Base-by-base conservation (phyloP, 176 grass and related monocot genomes). In the Triticum turgidum region DNA sequence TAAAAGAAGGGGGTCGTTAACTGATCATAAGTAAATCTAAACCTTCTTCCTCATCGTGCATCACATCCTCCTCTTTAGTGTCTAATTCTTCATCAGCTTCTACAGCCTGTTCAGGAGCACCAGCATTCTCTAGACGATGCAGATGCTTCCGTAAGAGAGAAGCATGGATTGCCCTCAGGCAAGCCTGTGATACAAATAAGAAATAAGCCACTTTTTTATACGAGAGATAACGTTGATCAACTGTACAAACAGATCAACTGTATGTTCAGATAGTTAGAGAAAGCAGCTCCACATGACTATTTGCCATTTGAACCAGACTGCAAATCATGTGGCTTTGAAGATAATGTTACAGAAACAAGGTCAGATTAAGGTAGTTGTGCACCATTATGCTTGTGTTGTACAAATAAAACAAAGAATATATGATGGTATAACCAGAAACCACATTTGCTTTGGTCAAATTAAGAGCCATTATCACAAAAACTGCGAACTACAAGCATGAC, bases 141-240 rank as follows among this genome's bases (percentile, higher is more conserved):
- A 98, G 83, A 92, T 98, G 90, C 82, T 98, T 98, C 73, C 90
- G 79, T 69, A 98, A 83, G 45, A 95, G 89, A 89, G 93, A 95
- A 82, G 96, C 86, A 88, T 98, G 96, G 58, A 96, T 96, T 89
- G 96, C 93, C 78, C 85, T 94, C 25, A 98, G 80, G 42, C 88
- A 90, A 82, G 96, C 96, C 96, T 98, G 75, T 22, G 66, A 22
- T 34, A 65, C 4, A 80, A 82, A 82, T 32, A 85, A 67, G 72
- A 76, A 66, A 81, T 38, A 77, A 78, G 29, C 63, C 29, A 30
- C 35, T 80, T 9, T 61, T 68, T 37, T 59, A 3, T 49, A 49
- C 58, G 17, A 78, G 68, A 78, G 58, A 78, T 21, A 61, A 49
- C 49, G 75, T 25, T 49, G 29, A 30, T 30, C 29, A 30, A 30